Evolutionary conservation across 139 green algal genomes (phyloP).

Genomic region (Helicosporidium sp.): DNA sequence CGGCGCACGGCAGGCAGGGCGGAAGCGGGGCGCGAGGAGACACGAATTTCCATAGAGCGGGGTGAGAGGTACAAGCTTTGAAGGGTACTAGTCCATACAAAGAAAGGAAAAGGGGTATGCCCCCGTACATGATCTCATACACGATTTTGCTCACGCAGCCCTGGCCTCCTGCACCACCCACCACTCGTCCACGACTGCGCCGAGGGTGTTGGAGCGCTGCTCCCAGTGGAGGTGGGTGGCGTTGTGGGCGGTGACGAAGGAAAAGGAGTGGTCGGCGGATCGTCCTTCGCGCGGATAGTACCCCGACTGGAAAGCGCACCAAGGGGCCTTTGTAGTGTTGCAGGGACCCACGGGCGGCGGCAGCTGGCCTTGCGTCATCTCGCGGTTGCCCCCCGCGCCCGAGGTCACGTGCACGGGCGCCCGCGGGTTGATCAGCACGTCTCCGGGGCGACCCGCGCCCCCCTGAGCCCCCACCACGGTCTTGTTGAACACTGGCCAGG

Average conservation of each 20-base stretch:
- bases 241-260: conserved; percentile 3
- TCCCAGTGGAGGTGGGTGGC: conserved; percentile 11
- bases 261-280: conserved; percentile 3
- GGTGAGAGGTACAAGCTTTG: too few species aligned
- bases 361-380: conserved; percentile 1
- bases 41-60: too few species aligned
- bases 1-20: too few species aligned
- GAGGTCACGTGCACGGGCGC: conserved; percentile 9
- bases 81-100: too few species aligned
- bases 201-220: conserved; percentile 3
- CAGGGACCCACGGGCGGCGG: conserved; percentile 1
- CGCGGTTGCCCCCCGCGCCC: conserved; percentile 5
- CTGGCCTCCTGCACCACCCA: conserved; percentile 7
- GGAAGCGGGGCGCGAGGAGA: too few species aligned
- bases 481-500: conserved; percentile 5
- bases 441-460: background rate
- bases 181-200: conserved; percentile 5
- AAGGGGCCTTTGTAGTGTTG: background rate
- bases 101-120: too few species aligned
- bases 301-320: conserved; percentile 14
- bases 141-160: too few species aligned
- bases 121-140: too few species aligned
- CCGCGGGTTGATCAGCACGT: background rate
- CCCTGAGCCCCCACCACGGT: background rate
- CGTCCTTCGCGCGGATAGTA: background rate